These are phyloP conservation scores for Ailanthus altissimus DNA, from an alignment of 345 rosid species.

Conservation along the genomic window DNA sequence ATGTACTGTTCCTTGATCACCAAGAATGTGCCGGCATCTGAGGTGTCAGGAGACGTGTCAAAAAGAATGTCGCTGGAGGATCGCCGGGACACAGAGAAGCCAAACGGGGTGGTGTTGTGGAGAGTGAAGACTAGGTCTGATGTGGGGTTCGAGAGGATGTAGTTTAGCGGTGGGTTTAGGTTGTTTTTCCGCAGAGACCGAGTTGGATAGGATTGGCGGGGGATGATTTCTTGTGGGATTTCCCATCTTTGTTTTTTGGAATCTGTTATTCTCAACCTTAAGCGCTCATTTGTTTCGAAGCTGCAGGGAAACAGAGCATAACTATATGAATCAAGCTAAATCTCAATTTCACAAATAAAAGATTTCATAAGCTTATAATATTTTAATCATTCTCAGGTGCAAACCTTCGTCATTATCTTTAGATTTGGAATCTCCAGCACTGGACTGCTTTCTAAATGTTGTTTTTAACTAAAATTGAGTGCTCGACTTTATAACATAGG, in stretches of 20 bases:
- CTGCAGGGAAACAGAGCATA: too few relatives aligned
- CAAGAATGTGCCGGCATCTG: background rate
- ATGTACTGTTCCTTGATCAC: background rate
- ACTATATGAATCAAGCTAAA: too few relatives aligned
- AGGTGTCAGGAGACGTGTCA: background rate
- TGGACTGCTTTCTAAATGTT: too few relatives aligned
- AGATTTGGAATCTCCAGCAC: too few relatives aligned
- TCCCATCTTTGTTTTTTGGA: background rate
- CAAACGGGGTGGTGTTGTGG: conserved; percentile 6
- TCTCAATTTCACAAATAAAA: too few relatives aligned
- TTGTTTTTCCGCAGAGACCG: too few relatives aligned
- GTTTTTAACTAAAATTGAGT: too few relatives aligned
- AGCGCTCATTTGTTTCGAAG: background rate
- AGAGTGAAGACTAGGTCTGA: conserved; percentile 8
- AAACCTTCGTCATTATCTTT: too few relatives aligned
- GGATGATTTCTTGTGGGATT: background rate
- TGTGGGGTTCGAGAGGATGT: background rate
- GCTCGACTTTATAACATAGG: too few relatives aligned
- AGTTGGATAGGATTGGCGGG: background rate
- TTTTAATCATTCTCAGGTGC: too few relatives aligned
- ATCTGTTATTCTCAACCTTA: background rate
- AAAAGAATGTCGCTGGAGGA: conserved; percentile 6
- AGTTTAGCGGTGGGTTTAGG: background rate
- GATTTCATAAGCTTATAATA: too few relatives aligned
- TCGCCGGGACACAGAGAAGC: background rate